Evolutionary conservation across 371 early-diverging fungal genomes (phyloP), one percentile per base, ranked within the genome.

Genomic region (Globomyces sp.): DNA sequence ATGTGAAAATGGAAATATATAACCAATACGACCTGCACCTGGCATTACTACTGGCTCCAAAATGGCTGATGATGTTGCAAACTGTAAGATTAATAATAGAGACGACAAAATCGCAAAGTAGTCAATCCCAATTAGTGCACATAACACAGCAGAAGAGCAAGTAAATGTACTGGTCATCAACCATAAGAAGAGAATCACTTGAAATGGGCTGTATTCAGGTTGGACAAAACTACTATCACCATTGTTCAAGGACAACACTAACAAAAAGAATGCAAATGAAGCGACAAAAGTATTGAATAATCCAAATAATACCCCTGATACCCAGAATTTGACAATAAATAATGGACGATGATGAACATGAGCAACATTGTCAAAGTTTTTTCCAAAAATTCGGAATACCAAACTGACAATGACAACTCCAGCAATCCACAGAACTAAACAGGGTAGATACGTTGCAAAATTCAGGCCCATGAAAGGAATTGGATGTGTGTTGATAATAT

Each of bases 31-130:
- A 37, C 59, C n/a, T 52, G 46, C 24, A n/a, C 43, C 64, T 9
- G 60, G 58, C 66, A 65, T 66, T 10, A 60, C 50, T 6, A 57
- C 62, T 24, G 62, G 67, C 34, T 66, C 66, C 34, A 66, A 49
- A 50, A 70, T 61, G 2, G 63, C 66, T 3, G 62, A 62, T 9
- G 63, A 62, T 2, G 67, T 41, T 11, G 51, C 66, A 8, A 71
- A 41, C 59, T 71, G 71, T 10, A 71, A 49, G 49, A 71, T 71
- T 40, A 71, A 65, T 11, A 71, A 48, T 43, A 71, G 44, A 4
- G 67, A 63, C 3, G 41, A 4, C 8, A 43, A 8, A 57, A 36
- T 62, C 45, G 36, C 53, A 63, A 34, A 51, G 68, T 50, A 66
- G 62, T 36, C 63, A 52, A 39, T 48, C 36, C 44, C 63, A 43